Evolutionary conservation across 2,329 filamentous ascomycete species (phyloP).

Genomic region (Penicillium sclerotiorum): DNA sequence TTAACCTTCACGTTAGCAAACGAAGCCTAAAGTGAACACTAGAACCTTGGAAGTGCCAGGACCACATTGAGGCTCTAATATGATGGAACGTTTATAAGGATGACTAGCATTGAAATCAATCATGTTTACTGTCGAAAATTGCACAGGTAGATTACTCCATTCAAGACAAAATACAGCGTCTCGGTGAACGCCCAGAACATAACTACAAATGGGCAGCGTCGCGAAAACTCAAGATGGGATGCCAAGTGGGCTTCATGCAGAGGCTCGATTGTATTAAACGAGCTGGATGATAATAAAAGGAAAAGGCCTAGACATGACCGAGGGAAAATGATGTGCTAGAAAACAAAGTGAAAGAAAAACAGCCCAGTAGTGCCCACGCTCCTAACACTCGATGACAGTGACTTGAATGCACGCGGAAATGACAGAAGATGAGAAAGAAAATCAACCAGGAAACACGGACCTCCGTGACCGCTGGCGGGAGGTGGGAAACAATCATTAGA

Average conservation of each 20-base stretch:
- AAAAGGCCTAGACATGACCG: constrained; percentile 29
- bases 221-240: constrained; percentile 4
- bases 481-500: constrained; percentile 25
- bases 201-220: too few species aligned
- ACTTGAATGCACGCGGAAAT: constrained; percentile 30
- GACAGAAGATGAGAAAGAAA: constrained; percentile 23
- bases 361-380: constrained; percentile 28
- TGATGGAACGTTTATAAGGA: too few species aligned
- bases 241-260: constrained; percentile 11
- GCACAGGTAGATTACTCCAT: neutral
- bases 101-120: too few species aligned
- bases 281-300: constrained; percentile 21
- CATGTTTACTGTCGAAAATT: too few species aligned
- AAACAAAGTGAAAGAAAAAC: constrained; percentile 28
- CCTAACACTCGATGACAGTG: constrained; percentile 33
- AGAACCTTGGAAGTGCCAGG: too few species aligned
- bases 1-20: too few species aligned
- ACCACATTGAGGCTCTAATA: too few species aligned
- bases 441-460: constrained; percentile 11
- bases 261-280: constrained; percentile 20
- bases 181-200: too few species aligned
- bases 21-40: too few species aligned
- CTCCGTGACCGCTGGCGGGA: constrained; percentile 14
- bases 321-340: constrained; percentile 31
- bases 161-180: neutral